Conservation (phyloP, 2,329 filamentous ascomycete species). For the Cadophora malorum region DNA sequence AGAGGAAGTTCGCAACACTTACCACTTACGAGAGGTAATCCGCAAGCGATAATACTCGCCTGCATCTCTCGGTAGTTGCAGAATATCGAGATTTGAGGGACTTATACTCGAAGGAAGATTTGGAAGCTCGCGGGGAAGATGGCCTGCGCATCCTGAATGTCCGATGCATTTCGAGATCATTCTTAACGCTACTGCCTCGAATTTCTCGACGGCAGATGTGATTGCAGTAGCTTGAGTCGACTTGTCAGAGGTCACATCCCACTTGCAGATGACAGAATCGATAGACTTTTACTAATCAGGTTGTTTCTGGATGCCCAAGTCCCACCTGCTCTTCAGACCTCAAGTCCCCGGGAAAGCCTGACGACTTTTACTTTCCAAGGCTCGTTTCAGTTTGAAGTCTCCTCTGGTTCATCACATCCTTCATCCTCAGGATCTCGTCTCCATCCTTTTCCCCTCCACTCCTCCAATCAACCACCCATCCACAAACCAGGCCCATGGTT, state of each 20-base stretch:
- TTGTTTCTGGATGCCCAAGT: not conserved
- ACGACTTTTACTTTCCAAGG: not conserved
- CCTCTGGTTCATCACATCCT: not conserved
- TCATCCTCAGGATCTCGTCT: not conserved
- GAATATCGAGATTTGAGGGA: not conserved
- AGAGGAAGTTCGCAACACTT: not conserved
- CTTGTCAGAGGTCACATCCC: not conserved
- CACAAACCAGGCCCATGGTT: slow-evolving; percentile 18
- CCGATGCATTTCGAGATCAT: not conserved
- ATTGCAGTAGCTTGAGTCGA: not conserved
- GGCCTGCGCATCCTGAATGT: not conserved
- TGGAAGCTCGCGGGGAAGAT: not conserved
- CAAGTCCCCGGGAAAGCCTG: not conserved
- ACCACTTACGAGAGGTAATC: not conserved
- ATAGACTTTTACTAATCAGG: not conserved
- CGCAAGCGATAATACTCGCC: not conserved
- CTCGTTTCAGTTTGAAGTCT: not conserved
- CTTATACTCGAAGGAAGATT: not conserved
- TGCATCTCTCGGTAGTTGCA: not conserved
- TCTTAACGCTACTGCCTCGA: not conserved
- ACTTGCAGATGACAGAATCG: not conserved
- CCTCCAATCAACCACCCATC: slow-evolving; percentile 9
- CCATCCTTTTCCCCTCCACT: not conserved
- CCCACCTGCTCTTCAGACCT: not conserved
- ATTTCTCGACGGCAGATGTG: no score